Percentiles rank a stretch among this genome's conserved stretches.
Evolutionary conservation across 2,329 filamentous ascomycete genomes (phyloP).

Genomic region (Aurifilum marmelostoma): DNA sequence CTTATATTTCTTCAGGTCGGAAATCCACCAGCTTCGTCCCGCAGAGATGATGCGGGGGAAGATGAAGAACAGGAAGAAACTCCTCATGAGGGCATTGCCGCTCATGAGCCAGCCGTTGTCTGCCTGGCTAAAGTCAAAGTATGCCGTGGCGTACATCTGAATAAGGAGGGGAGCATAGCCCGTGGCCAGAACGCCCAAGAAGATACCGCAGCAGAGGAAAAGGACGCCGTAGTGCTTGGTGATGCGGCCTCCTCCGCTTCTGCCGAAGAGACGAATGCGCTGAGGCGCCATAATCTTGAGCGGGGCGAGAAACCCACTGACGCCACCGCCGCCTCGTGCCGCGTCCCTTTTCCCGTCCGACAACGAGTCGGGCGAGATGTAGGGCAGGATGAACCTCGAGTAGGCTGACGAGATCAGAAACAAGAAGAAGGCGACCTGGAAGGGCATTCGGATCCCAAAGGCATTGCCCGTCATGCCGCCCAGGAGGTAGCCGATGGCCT

Average conservation of each 20-base stretch:
- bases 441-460: constrained; percentile 66
- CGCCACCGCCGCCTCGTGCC: constrained; percentile 22
- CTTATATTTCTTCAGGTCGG: constrained; percentile 41
- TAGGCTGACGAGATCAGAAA: constrained; percentile 53
- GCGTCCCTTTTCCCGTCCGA: constrained; percentile 38
- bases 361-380: constrained; percentile 52
- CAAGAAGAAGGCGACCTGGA: constrained; percentile 63
- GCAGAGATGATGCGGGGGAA: constrained; percentile 53
- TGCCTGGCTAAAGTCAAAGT: constrained; percentile 53
- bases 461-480: constrained; percentile 68
- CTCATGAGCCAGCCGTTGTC: constrained; percentile 59
- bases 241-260: constrained; percentile 45
- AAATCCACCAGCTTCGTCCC: constrained; percentile 47
- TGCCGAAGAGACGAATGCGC: constrained; percentile 52
- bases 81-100: constrained; percentile 53
- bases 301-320: constrained; percentile 63
- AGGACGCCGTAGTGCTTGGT: constrained; percentile 62
- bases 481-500: constrained; percentile 63
- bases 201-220: constrained; percentile 66
- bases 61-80: constrained; percentile 54
- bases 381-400: constrained; percentile 47
- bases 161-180: constrained; percentile 65
- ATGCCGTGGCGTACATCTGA: constrained; percentile 58
- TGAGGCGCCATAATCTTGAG: constrained; percentile 62
- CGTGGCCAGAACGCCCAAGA: constrained; percentile 66